Evolutionary conservation across 2,329 filamentous ascomycete species (phyloP), one percentile per base, ranked within the genome.

Genomic region (Pseudogymnoascus sp.): DNA sequence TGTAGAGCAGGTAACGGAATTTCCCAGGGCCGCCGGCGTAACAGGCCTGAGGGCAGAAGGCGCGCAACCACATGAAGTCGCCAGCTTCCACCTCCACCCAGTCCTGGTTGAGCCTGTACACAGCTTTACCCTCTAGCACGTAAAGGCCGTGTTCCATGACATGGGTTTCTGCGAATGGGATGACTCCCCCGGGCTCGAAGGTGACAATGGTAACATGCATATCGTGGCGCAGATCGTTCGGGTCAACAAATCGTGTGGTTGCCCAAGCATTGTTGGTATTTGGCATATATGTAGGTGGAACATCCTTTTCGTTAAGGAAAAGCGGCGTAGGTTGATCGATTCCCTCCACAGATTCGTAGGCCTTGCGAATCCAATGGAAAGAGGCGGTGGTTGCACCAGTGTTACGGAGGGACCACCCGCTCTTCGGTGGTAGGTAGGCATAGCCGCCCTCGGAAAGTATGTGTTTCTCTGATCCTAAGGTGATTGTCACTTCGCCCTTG

Each of bases 141-240:
- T 60, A 60, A 28, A 60, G 59, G 0, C 59, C 59, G 38, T 60
- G 59, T 4, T 60, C 59, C 59, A 60, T 60, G 5, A 60, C 59
- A 18, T 60, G 59, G 23, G 59, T 60, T 42, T 60, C 59, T 4
- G 25, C 31, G 16, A 60, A 60, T 40, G 59, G 59, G 23, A 60
- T 60, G 18, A 16, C 16, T 37, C 59, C 59, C 1, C 59, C 59
- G 10, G 59, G 59, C 59, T 60, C 59, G 28, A 60, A 60, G 23
- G 59, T 60, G 21, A 60, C 59, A 42, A 60, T 60, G 12, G 59
- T 60, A 42, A 60, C 59, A 8, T 60, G 59, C 59, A 60, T 60
- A 8, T 60, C 59, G 59, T 60, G 59, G 59, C 59, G 59, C n/a
- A 60, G 59, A 21, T 60, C 59, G 38, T 23, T 60, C 38, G 59